These are phyloP conservation scores for Neurospora sp. DNA, from an alignment of 495 filamentous ascomycete species.

Conservation along the genomic window DNA sequence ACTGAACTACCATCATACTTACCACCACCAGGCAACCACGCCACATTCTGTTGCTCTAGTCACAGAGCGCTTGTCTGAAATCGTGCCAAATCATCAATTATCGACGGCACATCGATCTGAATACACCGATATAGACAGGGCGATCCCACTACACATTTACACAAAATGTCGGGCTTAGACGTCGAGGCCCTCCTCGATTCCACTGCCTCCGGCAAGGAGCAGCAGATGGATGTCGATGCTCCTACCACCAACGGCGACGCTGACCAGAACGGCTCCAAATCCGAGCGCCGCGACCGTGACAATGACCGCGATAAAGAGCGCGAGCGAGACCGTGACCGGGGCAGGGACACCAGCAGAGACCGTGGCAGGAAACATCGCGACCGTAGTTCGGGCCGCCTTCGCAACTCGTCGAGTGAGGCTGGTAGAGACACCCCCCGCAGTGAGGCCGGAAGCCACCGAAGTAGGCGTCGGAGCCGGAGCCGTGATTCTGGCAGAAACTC, in stretches of 20 bases:
- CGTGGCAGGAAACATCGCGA: conserved; percentile 58
- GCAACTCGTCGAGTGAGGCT: conserved; percentile 26
- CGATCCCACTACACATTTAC: background rate
- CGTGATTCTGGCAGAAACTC: conserved; percentile 69
- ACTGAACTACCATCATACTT: background rate
- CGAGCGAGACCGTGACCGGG: conserved; percentile 39
- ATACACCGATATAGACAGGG: background rate
- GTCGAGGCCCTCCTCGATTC: conserved; percentile 92
- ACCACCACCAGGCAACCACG: background rate
- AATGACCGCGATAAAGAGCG: conserved; percentile 21
- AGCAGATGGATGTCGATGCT: conserved; percentile 5
- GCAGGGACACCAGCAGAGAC: conserved; percentile 48
- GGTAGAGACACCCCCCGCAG: conserved; percentile 56
- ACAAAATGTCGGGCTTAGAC: conserved; percentile 76
- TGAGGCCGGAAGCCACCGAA: conserved; percentile 77
- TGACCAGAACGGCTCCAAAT: conserved; percentile 40
- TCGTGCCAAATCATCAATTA: background rate
- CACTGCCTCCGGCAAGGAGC: conserved; percentile 50
- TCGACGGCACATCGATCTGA: background rate
- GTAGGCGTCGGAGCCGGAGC: conserved; percentile 73
- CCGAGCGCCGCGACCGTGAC: conserved; percentile 28
- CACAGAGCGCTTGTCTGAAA: background rate
- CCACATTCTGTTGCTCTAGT: background rate
- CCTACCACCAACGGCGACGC: conserved; percentile 31
- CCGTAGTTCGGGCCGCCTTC: conserved; percentile 47